Conservation (phyloP, 164 flowering plant species). For the Cinnamomum chago region DNA sequence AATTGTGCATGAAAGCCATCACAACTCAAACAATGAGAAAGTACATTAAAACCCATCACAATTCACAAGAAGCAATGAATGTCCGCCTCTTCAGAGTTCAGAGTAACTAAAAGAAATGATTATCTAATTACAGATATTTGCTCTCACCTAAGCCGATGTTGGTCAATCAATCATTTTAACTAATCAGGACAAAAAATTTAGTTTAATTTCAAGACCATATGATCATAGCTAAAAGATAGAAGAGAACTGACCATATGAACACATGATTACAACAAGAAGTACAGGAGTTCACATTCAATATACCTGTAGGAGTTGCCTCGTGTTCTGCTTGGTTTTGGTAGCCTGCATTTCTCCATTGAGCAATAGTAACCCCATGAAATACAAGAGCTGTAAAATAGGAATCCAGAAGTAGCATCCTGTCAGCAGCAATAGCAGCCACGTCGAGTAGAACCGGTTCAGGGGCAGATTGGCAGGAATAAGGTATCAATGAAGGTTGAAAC, state of each 20-base stretch:
- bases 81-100: background rate
- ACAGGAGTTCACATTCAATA: background rate
- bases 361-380: slow-evolving; percentile 86
- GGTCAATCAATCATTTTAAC: background rate
- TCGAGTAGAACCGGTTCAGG: slow-evolving; percentile 93
- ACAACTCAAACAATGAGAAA: no score
- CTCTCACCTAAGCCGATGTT: background rate
- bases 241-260: background rate
- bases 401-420: slow-evolving; percentile 83
- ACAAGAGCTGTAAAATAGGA: slow-evolving; percentile 84
- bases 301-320: slow-evolving; percentile 42
- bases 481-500: slow-evolving; percentile 94
- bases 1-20: no score
- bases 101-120: background rate
- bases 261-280: background rate
- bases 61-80: no score
- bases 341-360: slow-evolving; percentile 94
- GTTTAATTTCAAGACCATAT: background rate
- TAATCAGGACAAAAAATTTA: background rate
- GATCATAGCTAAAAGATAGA: background rate
- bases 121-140: background rate
- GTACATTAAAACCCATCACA: no score
- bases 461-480: slow-evolving; percentile 78
- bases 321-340: slow-evolving; percentile 85
- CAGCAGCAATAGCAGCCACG: slow-evolving; percentile 87